phyloP scores from a whole-genome alignment of 495 filamentous ascomycete species.

The Bombardia bombarda region DNA sequence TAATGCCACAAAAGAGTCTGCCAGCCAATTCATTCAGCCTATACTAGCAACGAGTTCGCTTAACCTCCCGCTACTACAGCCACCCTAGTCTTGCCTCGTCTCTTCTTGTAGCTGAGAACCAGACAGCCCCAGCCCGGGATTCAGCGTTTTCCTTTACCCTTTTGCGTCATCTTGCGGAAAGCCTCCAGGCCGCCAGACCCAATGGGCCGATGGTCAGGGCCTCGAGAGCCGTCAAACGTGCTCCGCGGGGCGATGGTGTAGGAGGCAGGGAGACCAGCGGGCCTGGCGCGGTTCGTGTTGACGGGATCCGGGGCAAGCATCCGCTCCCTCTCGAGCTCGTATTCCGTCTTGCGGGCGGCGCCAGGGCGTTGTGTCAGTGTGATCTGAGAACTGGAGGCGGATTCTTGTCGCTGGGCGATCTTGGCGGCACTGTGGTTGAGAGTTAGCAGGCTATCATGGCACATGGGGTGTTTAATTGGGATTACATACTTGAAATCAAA shows the following conservation, averaged over 20 bases:
- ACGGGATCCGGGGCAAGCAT: conserved; percentile 57
- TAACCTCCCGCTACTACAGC: no score
- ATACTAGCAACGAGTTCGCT: not conserved
- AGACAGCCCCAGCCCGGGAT: not conserved
- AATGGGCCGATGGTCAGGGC: conserved; percentile 47
- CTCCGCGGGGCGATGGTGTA: conserved; percentile 74
- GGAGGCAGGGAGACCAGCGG: conserved; percentile 60
- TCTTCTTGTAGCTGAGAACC: not conserved
- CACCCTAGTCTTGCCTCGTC: not conserved
- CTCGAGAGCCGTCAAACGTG: conserved; percentile 38
- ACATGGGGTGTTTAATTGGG: not conserved
- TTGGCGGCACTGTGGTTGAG: conserved; percentile 40
- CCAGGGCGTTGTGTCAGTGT: conserved; percentile 38
- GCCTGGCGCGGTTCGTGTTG: conserved; percentile 62
- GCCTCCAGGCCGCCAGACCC: conserved; percentile 70
- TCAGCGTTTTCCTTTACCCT: conserved; percentile 48
- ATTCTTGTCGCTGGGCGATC: conserved; percentile 36
- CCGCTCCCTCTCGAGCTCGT: conserved; percentile 60
- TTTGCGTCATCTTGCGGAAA: conserved; percentile 73
- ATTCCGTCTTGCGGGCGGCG: conserved; percentile 31
- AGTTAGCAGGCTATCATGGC: conserved; percentile 7
- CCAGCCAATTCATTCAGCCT: not conserved
- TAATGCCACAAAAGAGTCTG: not conserved
- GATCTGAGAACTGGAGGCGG: conserved; percentile 29
- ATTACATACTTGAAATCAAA: conserved; percentile 44